Conservation (phyloP, 1,139 yeast species). For the Blastobotrys buckinghamii region DNA sequence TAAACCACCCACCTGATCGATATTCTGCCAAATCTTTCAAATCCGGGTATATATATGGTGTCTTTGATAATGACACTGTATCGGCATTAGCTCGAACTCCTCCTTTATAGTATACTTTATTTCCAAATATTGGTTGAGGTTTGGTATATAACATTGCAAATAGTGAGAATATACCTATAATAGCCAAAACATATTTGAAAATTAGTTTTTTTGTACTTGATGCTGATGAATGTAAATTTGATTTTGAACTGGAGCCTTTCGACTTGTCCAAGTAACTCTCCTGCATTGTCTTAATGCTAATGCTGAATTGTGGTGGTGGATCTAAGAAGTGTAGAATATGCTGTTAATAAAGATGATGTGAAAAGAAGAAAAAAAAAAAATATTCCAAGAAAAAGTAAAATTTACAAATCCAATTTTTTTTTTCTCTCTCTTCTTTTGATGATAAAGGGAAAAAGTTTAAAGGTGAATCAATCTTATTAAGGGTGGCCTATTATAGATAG, state of each 20-base stretch:
- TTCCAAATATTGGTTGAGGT: not conserved
- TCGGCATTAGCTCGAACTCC: conserved; percentile 24
- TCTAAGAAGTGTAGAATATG: not conserved
- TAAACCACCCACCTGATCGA: conserved; percentile 26
- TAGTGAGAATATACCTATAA: not conserved
- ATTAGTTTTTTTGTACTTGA: not conserved
- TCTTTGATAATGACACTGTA: conserved; percentile 17
- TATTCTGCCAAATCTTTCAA: conserved; percentile 25
- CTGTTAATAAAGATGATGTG: not conserved
- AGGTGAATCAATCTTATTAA: no score
- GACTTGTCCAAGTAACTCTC: no score
- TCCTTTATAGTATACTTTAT: conserved; percentile 3
- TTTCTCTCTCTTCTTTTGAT: not conserved
- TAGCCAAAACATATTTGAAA: not conserved
- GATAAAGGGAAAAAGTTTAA: no score
- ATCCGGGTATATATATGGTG: conserved; percentile 27
- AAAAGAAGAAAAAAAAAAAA: not conserved
- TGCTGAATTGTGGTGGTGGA: no score
- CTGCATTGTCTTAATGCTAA: no score
- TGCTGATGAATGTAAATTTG: not conserved
- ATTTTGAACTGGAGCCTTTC: no score
- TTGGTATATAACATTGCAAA: not conserved
- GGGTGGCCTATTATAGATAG: no score
- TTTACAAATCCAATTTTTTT: not conserved
- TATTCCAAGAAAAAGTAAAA: not conserved